A percentile compares a stretch with the other conserved stretches of the same genome.
Conservation (phyloP, 2,329 filamentous ascomycete genomes). For the Claviceps purpurea region DNA sequence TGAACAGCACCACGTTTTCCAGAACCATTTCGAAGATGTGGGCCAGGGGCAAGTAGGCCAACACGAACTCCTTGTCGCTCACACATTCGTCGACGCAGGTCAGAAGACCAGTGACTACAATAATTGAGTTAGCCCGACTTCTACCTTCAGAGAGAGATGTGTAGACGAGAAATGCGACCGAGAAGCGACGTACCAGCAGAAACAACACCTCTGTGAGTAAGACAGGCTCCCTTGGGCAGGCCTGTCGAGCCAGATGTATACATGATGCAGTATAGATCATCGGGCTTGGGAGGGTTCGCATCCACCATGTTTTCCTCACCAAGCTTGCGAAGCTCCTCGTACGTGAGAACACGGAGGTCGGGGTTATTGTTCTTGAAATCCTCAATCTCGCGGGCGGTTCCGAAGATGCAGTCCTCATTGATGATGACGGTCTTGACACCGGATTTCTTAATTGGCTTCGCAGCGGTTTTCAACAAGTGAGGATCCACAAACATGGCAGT, state of each 20-base stretch:
- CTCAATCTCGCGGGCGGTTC: slow-evolving; percentile 36
- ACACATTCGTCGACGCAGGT: slow-evolving; percentile 67
- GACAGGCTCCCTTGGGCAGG: slow-evolving; percentile 73
- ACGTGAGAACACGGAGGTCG: slow-evolving; percentile 38
- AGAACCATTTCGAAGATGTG: slow-evolving; percentile 96
- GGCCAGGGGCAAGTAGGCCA: slow-evolving; percentile 86
- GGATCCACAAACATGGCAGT: slow-evolving; percentile 81
- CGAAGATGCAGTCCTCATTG: slow-evolving; percentile 43
- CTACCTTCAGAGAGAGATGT: too few relatives aligned
- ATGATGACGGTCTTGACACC: slow-evolving; percentile 48
- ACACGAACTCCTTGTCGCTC: slow-evolving; percentile 61
- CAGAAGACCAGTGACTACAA: slow-evolving; percentile 63
- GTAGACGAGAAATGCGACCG: not conserved
- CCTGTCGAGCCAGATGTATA: slow-evolving; percentile 86
- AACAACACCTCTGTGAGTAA: slow-evolving; percentile 68
- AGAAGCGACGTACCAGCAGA: slow-evolving; percentile 42
- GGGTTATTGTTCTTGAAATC: slow-evolving; percentile 43
- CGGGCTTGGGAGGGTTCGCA: slow-evolving; percentile 55
- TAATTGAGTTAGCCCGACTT: not conserved
- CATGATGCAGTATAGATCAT: slow-evolving; percentile 74
- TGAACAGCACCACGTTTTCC: slow-evolving; percentile 79
- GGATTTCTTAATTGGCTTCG: slow-evolving; percentile 40
- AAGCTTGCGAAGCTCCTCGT: slow-evolving; percentile 40
- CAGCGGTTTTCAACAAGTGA: slow-evolving; percentile 52
- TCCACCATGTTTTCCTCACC: slow-evolving; percentile 57